A percentile compares a stretch with the other conserved stretches of the same genome.
Evolutionary conservation across 2,329 filamentous ascomycete genomes (phyloP).

Genomic region (Fusarium concolor): DNA sequence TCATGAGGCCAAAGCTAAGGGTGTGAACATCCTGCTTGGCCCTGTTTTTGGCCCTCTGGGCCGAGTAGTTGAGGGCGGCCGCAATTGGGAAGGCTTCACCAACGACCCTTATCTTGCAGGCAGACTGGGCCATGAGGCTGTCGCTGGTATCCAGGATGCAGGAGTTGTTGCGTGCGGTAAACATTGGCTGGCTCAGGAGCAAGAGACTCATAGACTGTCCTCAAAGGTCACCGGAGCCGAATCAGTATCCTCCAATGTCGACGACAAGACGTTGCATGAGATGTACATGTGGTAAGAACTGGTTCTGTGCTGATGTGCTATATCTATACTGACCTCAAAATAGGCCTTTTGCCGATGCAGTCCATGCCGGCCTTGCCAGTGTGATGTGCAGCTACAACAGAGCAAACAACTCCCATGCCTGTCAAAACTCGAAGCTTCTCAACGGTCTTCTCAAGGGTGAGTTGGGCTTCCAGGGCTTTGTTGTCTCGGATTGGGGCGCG

Average conservation of each 20-base stretch:
- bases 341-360: conserved; percentile 75
- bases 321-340: fast-evolving
- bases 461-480: conserved; percentile 75
- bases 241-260: conserved; percentile 11
- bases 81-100: conserved; percentile 18
- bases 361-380: conserved; percentile 79
- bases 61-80: background rate
- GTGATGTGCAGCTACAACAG: conserved; percentile 86
- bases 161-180: conserved; percentile 19
- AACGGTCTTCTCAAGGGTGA: conserved; percentile 72
- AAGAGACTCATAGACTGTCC: background rate
- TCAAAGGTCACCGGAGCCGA: background rate
- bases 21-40: conserved; percentile 3
- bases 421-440: conserved; percentile 21
- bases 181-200: conserved; percentile 18
- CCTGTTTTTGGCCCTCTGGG: conserved; percentile 10
- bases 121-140: background rate
- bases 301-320: fast-evolving
- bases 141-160: conserved; percentile 15
- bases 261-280: conserved; percentile 61
- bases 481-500: conserved; percentile 64
- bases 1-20: conserved; percentile 10
- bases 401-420: conserved; percentile 66
- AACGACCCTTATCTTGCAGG: conserved; percentile 25
- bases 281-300: conserved; percentile 72